A percentile compares a stretch with the other conserved stretches of the same genome.
Conservation (phyloP, 805 yeast genomes). For the Starmera amethionina region DNA sequence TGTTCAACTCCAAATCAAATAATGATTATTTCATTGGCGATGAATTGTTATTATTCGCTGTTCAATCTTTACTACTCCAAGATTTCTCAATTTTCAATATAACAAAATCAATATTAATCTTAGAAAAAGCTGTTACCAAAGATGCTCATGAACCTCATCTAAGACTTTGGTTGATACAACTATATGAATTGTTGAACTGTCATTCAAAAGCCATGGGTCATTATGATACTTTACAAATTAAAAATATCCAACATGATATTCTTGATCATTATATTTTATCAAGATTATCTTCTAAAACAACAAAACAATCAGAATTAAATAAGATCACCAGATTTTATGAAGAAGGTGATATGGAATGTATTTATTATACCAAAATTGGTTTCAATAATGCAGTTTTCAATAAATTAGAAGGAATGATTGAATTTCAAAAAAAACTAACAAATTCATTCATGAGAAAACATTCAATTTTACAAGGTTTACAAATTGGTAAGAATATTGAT, state of each 20-base stretch:
- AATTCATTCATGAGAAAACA: conserved; percentile 31
- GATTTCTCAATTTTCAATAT: conserved; percentile 17
- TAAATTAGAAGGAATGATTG: conserved; percentile 57
- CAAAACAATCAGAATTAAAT: conserved; percentile 29
- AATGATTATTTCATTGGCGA: conserved; percentile 69
- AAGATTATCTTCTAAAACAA: conserved; percentile 36
- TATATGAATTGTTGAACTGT: conserved; percentile 52
- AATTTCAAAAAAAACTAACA: conserved; percentile 42
- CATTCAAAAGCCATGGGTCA: conserved; percentile 37
- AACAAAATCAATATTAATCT: conserved; percentile 35
- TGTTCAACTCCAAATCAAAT: conserved; percentile 30
- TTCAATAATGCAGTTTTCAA: conserved; percentile 52
- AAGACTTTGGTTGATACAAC: conserved; percentile 57
- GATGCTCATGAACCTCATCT: conserved; percentile 72
- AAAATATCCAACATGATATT: conserved; percentile 70
- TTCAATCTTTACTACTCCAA: conserved; percentile 24
- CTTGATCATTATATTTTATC: conserved; percentile 43
- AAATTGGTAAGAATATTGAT: conserved; percentile 17
- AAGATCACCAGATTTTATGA: conserved; percentile 40
- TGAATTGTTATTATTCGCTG: conserved; percentile 51
- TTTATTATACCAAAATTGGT: conserved; percentile 38
- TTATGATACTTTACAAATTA: conserved; percentile 49
- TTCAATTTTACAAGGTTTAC: conserved; percentile 17
- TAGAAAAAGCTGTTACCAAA: conserved; percentile 43
- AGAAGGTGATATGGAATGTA: conserved; percentile 42